Conservation (phyloP, 768 basidiomycete genomes). For the Russula olivacea region DNA sequence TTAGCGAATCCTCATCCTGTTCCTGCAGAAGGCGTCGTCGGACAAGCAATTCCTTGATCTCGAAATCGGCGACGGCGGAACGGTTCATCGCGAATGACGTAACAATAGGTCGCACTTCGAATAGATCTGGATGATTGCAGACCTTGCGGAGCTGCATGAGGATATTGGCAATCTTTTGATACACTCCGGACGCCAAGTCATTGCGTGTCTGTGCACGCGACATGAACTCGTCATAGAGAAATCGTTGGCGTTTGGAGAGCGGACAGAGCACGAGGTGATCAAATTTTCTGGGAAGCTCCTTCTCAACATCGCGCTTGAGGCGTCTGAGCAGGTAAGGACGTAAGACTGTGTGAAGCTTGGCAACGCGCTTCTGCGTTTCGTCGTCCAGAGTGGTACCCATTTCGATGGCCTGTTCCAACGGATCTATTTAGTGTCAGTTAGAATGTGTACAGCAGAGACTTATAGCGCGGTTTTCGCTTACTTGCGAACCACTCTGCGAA, state of each 20-base stretch:
- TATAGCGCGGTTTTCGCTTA: slow-evolving; percentile 37
- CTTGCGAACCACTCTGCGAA: slow-evolving; percentile 97
- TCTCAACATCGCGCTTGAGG: slow-evolving; percentile 97
- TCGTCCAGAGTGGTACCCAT: slow-evolving; percentile 70
- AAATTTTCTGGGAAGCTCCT: slow-evolving; percentile 88
- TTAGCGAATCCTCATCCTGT: slow-evolving; percentile 45
- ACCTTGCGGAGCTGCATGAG: slow-evolving; percentile 98
- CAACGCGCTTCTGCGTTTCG: slow-evolving; percentile 77
- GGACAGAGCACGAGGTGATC: slow-evolving; percentile 87
- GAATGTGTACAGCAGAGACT: not conserved
- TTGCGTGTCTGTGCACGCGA: slow-evolving; percentile 75
- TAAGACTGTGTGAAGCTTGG: slow-evolving; percentile 90
- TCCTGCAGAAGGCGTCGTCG: slow-evolving; percentile 64
- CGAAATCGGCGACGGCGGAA: slow-evolving; percentile 70
- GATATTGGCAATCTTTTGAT: slow-evolving; percentile 87
- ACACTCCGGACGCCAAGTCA: slow-evolving; percentile 78
- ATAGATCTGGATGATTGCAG: slow-evolving; percentile 90
- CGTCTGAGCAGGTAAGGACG: slow-evolving; percentile 93
- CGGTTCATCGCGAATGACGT: slow-evolving; percentile 70
- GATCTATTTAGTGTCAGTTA: slow-evolving; percentile 48
- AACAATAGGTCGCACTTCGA: slow-evolving; percentile 80
- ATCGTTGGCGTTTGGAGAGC: slow-evolving; percentile 88
- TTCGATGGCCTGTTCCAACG: slow-evolving; percentile 91
- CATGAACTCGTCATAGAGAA: slow-evolving; percentile 96
- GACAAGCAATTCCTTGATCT: slow-evolving; percentile 84